Percentiles rank a stretch among this genome's conserved stretches.
phyloP scores from a whole-genome alignment of 495 filamentous ascomycete species.

The Margaritispora aquatica region DNA sequence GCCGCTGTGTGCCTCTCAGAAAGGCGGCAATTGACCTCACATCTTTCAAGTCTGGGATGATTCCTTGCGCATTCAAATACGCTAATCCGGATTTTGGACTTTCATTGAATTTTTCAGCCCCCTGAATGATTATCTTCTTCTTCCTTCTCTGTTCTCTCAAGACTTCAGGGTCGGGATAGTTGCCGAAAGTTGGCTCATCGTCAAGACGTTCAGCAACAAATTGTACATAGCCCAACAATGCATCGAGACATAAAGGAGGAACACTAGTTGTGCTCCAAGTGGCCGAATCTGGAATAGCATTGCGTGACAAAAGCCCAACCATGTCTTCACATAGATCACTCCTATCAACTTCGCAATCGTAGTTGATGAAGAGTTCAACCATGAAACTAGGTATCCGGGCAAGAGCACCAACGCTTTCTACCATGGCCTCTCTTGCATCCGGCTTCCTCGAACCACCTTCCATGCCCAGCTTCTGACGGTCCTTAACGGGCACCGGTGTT shows the following conservation, averaged over 20 bases:
- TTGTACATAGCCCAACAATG: slow-evolving; percentile 83
- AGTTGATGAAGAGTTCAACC: slow-evolving; percentile 94
- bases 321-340: slow-evolving; percentile 92
- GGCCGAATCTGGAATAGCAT: slow-evolving; percentile 93
- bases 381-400: slow-evolving; percentile 90
- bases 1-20: slow-evolving; percentile 72
- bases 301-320: slow-evolving; percentile 85
- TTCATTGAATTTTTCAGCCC: slow-evolving; percentile 90
- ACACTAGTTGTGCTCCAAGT: slow-evolving; percentile 99
- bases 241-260: slow-evolving; percentile 88
- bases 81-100: slow-evolving; percentile 85
- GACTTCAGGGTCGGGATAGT: slow-evolving; percentile 56
- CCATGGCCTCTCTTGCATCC: slow-evolving; percentile 96
- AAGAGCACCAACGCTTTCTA: slow-evolving; percentile 88
- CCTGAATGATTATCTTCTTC: slow-evolving; percentile 85
- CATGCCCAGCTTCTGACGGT: slow-evolving; percentile 86
- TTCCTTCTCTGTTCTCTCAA: slow-evolving; percentile 64
- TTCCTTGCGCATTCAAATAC: slow-evolving; percentile 73
- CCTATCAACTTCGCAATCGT: slow-evolving; percentile 92
- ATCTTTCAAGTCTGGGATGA: slow-evolving; percentile 71
- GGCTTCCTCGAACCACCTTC: slow-evolving; percentile 90
- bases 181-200: slow-evolving; percentile 55
- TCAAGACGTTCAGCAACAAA: slow-evolving; percentile 84
- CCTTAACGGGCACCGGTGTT: slow-evolving; percentile 89
- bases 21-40: slow-evolving; percentile 72